Conservation (phyloP, 2,329 filamentous ascomycete species). For the Diaporthe sp. region DNA sequence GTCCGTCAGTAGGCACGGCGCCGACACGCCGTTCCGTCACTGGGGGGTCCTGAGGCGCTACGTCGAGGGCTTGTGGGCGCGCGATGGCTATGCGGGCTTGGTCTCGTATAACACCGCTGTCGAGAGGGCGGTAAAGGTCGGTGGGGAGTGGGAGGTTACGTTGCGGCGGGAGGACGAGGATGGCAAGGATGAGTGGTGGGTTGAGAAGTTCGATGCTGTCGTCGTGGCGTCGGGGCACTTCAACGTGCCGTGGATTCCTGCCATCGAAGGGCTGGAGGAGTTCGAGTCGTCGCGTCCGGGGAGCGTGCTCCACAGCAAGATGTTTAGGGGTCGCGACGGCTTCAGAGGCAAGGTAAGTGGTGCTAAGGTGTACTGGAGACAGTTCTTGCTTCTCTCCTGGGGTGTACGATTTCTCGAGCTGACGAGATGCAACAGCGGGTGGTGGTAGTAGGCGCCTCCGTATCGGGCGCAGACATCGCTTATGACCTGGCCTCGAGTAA, state of each 20-base stretch:
- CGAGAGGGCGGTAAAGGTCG: constrained; percentile 66
- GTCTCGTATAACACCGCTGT: constrained; percentile 71
- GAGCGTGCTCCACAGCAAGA: constrained; percentile 67
- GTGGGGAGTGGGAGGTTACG: constrained; percentile 64
- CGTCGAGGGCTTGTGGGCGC: constrained; percentile 63
- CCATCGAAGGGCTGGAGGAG: constrained; percentile 61
- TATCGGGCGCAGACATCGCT: constrained; percentile 72
- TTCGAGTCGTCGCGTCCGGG: constrained; percentile 60
- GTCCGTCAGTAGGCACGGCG: constrained; percentile 63
- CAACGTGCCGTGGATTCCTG: constrained; percentile 66
- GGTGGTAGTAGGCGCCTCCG: constrained; percentile 73
- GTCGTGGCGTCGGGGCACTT: constrained; percentile 71
- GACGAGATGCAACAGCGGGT: constrained; percentile 58
- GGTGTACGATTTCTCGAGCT: background rate
- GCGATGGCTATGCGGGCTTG: constrained; percentile 65
- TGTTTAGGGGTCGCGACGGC: constrained; percentile 60
- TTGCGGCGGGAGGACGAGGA: constrained; percentile 55
- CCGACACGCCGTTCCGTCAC: constrained; percentile 71
- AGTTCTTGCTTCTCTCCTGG: too few relatives aligned
- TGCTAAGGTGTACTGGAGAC: background rate
- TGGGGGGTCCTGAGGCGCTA: constrained; percentile 70
- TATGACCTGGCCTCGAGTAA: constrained; percentile 43
- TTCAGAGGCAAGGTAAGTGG: constrained; percentile 59
- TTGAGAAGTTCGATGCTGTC: constrained; percentile 70
- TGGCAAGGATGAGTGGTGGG: constrained; percentile 70